Evolutionary conservation across 345 rosid genomes (phyloP), one percentile per base, ranked within the genome.

Genomic region (Boechera divaricarpa): DNA sequence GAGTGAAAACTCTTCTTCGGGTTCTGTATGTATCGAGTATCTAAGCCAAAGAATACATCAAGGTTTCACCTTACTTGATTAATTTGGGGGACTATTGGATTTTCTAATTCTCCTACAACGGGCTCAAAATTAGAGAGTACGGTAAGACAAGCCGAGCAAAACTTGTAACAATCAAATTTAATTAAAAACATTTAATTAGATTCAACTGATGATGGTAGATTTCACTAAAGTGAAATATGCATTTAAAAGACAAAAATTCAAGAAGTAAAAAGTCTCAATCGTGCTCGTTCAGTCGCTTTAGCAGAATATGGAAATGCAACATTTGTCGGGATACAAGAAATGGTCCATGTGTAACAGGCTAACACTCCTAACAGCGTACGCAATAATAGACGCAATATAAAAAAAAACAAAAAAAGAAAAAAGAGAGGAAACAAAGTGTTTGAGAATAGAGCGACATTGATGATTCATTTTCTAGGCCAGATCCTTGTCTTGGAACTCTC

Each of bases 401-500:
- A 42, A 39, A 39, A 61, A 12, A 5, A 26, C 5, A 1, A 21
- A 21, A 21, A 54, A 29, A 5, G 1, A 5, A 12, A 61, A 36
- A 3, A 2, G 41, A 10, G 7, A 49, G 29, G 41, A 16, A 68
- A 76, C 51, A 77, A 55, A 70, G 69, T 69, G 70, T 63, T 69
- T 24, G 80, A 63, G 76, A 62, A 77, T 69, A 77, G 64, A 36
- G 65, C 13, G 64, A 70, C 71, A 77, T 35, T 26, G 65, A 54
- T 63, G 66, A 69, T 63, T 54, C 59, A 63, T 70, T 35, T 47
- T 47, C 65, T 63, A 55, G 75, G 56, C 52, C 70, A 70, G 65
- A 63, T 77, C 80, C 80, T 56, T 31, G 44, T 70, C 80, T 70
- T 77, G 80, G 76, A 70, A 77, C 71, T 77, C 73, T 75, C 73